Percentiles rank a stretch among this genome's conserved stretches.
phyloP scores from a whole-genome alignment of 1,139 yeast species.

The Zygosaccharomyces sapae region DNA sequence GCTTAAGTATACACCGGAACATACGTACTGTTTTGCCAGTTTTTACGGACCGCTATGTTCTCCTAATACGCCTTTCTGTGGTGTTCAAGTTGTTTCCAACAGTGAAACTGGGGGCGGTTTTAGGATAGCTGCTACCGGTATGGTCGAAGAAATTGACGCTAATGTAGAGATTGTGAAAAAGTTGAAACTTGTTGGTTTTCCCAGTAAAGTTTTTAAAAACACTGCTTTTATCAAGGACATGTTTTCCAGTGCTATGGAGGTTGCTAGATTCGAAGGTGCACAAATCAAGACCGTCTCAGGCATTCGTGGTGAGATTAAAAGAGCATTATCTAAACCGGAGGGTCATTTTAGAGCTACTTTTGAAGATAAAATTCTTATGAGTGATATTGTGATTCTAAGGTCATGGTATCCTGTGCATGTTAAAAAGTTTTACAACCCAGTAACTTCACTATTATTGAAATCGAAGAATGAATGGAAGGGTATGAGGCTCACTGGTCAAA shows the following conservation, averaged over 20 bases:
- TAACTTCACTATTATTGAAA: conserved; percentile 73
- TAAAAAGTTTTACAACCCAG: conserved; percentile 91
- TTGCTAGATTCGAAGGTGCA: conserved; percentile 97
- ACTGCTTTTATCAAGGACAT: conserved; percentile 96
- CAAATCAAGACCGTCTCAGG: conserved; percentile 95
- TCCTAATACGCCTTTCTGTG: conserved; percentile 96
- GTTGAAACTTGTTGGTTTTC: conserved; percentile 90
- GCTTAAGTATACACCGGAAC: conserved; percentile 98
- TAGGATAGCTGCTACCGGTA: conserved; percentile 97
- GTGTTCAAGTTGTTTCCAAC: conserved; percentile 82
- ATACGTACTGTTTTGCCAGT: conserved; percentile 92
- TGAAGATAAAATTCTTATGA: conserved; percentile 87
- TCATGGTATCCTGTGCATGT: conserved; percentile 97
- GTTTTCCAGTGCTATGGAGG: conserved; percentile 90
- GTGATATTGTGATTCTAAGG: conserved; percentile 83
- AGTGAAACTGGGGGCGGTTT: conserved; percentile 83
- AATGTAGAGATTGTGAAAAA: conserved; percentile 90
- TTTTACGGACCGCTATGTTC: conserved; percentile 97
- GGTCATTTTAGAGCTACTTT: conserved; percentile 98
- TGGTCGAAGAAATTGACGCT: conserved; percentile 87
- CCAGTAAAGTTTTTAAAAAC: conserved; percentile 88
- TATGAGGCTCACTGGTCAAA: conserved; percentile 91
- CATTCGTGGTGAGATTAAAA: conserved; percentile 92
- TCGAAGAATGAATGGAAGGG: conserved; percentile 91
- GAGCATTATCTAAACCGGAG: conserved; percentile 90